These are phyloP conservation scores for Neopestalotiopsis sp. DNA, from an alignment of 2,329 filamentous ascomycete genomes.

Conservation along the genomic window DNA sequence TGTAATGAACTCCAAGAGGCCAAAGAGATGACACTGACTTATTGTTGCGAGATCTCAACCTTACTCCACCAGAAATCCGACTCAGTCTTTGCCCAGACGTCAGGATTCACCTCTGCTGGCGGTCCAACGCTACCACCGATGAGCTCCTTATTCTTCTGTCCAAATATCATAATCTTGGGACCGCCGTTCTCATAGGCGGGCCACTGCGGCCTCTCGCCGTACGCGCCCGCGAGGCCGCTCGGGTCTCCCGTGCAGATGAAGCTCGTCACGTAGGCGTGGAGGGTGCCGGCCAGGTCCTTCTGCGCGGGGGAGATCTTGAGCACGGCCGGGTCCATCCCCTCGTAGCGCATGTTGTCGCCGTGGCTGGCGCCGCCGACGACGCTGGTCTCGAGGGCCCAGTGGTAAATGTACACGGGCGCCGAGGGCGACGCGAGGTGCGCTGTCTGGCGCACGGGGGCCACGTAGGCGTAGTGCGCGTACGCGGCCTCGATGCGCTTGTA, in stretches of 20 bases:
- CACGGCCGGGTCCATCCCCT: constrained; percentile 44
- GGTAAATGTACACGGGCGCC: constrained; percentile 53
- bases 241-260: constrained; percentile 53
- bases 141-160: constrained; percentile 50
- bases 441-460: constrained; percentile 56
- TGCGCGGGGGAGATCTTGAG: constrained; percentile 42
- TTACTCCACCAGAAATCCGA: constrained; percentile 54
- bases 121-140: constrained; percentile 45
- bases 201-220: constrained; percentile 22
- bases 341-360: constrained; percentile 53
- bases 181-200: background rate
- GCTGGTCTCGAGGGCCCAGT: constrained; percentile 55
- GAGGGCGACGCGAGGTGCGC: constrained; percentile 45
- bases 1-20: background rate
- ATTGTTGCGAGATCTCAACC: constrained; percentile 41
- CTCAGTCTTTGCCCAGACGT: constrained; percentile 47
- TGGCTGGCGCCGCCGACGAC: constrained; percentile 51
- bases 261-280: constrained; percentile 54
- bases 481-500: constrained; percentile 60
- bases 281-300: constrained; percentile 43
- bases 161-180: constrained; percentile 46
- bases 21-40: background rate
- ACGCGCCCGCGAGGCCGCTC: constrained; percentile 38
- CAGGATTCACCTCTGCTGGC: constrained; percentile 42
- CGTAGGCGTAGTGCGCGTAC: constrained; percentile 60